These are phyloP conservation scores for Botrytis fabae DNA, from an alignment of 2,329 filamentous ascomycete genomes.

Conservation along the genomic window DNA sequence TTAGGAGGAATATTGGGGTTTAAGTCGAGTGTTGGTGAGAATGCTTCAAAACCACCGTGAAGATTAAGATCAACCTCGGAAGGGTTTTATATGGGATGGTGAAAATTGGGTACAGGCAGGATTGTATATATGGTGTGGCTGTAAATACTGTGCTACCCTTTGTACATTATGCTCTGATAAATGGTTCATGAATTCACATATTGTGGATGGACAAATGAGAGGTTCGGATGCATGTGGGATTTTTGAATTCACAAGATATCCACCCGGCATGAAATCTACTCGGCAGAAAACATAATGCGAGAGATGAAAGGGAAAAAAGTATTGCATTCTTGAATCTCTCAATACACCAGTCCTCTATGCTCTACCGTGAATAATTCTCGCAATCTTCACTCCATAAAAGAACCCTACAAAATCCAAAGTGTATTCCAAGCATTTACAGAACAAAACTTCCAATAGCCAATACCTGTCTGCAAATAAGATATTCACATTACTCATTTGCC, in stretches of 20 bases:
- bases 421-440: neutral
- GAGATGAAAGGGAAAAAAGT: neutral
- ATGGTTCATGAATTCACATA: neutral
- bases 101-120: neutral
- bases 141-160: neutral
- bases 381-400: neutral
- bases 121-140: neutral
- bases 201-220: neutral
- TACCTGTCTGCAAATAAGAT: too few relatives aligned
- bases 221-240: neutral
- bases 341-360: neutral
- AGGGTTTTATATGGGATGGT: neutral
- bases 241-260: neutral
- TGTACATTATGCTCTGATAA: neutral
- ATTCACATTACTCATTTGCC: too few relatives aligned
- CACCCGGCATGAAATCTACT: neutral
- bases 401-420: neutral
- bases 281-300: neutral
- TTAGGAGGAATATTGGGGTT: constrained; percentile 66
- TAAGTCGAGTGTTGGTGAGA: constrained; percentile 32
- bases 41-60: constrained; percentile 37
- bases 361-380: neutral
- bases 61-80: neutral
- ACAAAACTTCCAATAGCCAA: neutral
- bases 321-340: neutral